Evolutionary conservation across 2,329 filamentous ascomycete genomes (phyloP), one percentile per base, ranked within the genome.

Genomic region (Pseudogymnoascus sp.): DNA sequence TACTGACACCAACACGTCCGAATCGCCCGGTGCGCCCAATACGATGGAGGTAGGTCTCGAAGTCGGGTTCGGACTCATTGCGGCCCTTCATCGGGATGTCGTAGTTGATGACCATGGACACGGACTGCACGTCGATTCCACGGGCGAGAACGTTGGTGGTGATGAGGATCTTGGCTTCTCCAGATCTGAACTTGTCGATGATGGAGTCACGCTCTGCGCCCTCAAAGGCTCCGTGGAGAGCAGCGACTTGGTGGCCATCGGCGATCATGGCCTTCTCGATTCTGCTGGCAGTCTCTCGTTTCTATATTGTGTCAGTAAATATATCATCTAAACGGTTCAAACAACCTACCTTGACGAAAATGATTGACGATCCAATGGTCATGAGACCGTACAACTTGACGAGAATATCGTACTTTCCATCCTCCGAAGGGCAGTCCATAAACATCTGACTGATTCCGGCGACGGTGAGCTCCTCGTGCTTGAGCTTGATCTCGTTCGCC

Each of bases 71-170:
- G 28, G 83, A 82, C 70, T 98, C 93, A 16, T 89, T 86, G 34
- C 83, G 78, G 43, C 89, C 87, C 73, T 89, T 88, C 80, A 89
- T 90, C 23, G 89, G 89, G 65, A 92, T 89, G 70, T 92, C 89
- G 77, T 99, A 99, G 81, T 99, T 99, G 81, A 99, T 92, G 63
- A 99, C 95, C 88, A 99, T 95, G 8, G 92, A 96, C 13, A 99
- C 95, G 28, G 87, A 88, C 79, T 96, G 77, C 74, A 98, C 80
- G 87, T 99, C 95, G 72, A 99, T 98, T 74, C 95, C 95, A 73
- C 95, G 92, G 7, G 95, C 90, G 65, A 99, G 84, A 39, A 99
- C 93, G 73, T 99, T 99, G 70, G 95, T 99, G 1, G 95, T 96
- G 73, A 99, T 97, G 67, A 99, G 87, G 7, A 99, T 95, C 80